Evolutionary conservation across 352 stramenopile genomes (phyloP).

Genomic region (Globisporangium nagaii): DNA sequence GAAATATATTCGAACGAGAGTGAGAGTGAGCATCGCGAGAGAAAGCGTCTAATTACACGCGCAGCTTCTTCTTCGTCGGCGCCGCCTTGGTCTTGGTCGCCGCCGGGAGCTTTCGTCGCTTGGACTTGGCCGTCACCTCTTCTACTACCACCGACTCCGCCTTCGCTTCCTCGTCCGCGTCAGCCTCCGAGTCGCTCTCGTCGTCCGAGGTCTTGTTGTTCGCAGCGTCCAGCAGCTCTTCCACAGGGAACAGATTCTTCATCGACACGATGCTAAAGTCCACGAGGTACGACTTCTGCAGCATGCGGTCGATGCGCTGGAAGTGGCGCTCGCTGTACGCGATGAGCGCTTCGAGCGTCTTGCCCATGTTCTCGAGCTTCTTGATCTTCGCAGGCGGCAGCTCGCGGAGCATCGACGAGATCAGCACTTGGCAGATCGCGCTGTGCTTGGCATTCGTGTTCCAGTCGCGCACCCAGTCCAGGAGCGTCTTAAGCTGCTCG

Average conservation of each 20-base stretch:
- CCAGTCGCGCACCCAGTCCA: conserved; percentile 96
- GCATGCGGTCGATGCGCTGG: conserved; percentile 93
- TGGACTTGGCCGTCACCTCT: conserved; percentile 15
- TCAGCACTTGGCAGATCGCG: conserved; percentile 89
- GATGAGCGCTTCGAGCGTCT: conserved; percentile 91
- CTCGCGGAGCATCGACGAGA: conserved; percentile 88
- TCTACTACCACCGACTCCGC: background rate
- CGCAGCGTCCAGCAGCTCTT: conserved; percentile 10
- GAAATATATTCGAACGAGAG: too few species aligned
- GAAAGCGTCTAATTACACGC: conserved; percentile 34
- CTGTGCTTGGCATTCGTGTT: conserved; percentile 96
- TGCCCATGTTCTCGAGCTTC: conserved; percentile 55
- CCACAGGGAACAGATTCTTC: conserved; percentile 71
- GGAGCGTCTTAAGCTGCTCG: conserved; percentile 85
- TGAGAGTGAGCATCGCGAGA: background rate
- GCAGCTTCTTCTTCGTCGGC: conserved; percentile 34
- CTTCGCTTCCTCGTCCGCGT: conserved; percentile 7
- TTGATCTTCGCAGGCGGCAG: conserved; percentile 59
- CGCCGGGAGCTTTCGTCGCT: conserved; percentile 6
- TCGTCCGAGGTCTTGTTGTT: conserved; percentile 27
- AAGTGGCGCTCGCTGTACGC: conserved; percentile 98
- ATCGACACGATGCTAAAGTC: conserved; percentile 91
- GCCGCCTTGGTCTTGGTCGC: background rate
- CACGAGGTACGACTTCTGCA: conserved; percentile 96
- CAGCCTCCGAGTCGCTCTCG: conserved; percentile 24